phyloP scores from a whole-genome alignment of 805 yeast genomes.

The Metschnikowia bowlesiae region DNA sequence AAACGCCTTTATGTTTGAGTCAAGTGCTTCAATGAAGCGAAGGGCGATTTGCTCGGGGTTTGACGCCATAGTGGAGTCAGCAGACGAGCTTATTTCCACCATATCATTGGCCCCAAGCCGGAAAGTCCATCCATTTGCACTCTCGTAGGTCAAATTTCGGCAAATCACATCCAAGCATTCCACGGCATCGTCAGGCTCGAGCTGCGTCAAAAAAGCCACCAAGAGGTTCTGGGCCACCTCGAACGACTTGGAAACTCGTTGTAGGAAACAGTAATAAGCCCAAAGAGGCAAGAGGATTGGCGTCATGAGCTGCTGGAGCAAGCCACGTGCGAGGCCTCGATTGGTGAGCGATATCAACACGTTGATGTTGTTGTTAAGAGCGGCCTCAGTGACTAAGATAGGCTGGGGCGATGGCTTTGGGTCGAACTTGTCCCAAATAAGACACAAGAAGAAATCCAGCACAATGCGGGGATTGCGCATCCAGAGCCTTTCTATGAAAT shows the following conservation, averaged over 20 bases:
- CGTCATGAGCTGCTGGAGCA: slow-evolving; percentile 21
- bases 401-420: slow-evolving; percentile 24
- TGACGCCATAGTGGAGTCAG: not conserved
- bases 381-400: slow-evolving; percentile 41
- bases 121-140: slow-evolving; percentile 37
- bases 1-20: slow-evolving; percentile 22
- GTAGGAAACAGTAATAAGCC: slow-evolving; percentile 41
- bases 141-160: slow-evolving; percentile 29
- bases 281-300: slow-evolving; percentile 38
- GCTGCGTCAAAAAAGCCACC: slow-evolving; percentile 30
- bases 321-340: slow-evolving; percentile 24
- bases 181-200: slow-evolving; percentile 17
- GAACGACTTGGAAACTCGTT: slow-evolving; percentile 24
- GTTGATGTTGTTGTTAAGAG: slow-evolving; percentile 58
- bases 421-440: slow-evolving; percentile 42
- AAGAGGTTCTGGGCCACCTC: slow-evolving; percentile 36
- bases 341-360: slow-evolving; percentile 61
- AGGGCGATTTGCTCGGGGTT: slow-evolving; percentile 25
- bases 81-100: slow-evolving; percentile 23
- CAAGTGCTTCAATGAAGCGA: slow-evolving; percentile 27
- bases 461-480: slow-evolving; percentile 46
- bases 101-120: slow-evolving; percentile 39
- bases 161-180: slow-evolving; percentile 26
- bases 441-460: slow-evolving; percentile 54
- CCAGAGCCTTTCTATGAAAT: slow-evolving; percentile 51